Evolutionary conservation across 805 yeast species (phyloP), one percentile per base, ranked within the genome.

Genomic region (Candida boleticola): DNA sequence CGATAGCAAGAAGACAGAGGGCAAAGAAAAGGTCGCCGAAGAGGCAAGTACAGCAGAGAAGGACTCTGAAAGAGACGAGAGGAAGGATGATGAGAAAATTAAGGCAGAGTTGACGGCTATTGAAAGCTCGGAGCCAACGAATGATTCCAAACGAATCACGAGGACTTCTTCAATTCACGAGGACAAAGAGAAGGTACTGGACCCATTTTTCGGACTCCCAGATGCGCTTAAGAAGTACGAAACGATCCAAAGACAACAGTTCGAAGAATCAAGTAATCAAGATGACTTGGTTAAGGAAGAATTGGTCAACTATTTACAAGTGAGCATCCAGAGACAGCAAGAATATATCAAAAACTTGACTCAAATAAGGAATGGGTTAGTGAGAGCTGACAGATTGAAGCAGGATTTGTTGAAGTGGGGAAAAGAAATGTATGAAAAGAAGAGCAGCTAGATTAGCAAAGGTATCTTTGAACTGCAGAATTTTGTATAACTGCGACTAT

Each of bases 301-400:
- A 32, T 54, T 71, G 44, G 58, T 66, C 39, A 70, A 67, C 49
- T 68, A 66, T 45, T 51, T 71, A 39, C 76, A 71, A 43, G 72
- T 70, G 29, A 66, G 74, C 46, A 66, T 69, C 23, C 76, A 71
- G 51, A 58, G 75, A 52, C 76, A 70, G 50, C 89, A 88, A 56
- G 98, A 93, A 61, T 92, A 84, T 58, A 83, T 89, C 39, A 75
- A 92, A 53, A 85, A 89, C 46, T 67, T 93, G 54, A 71, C 79
- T n/a, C 77, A 73, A 27, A 74, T 93, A 29, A 74, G 97, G 51
- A 75, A 75, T 53, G 95, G 89, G 0, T 66, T 92, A 21, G 80
- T 85, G 27, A 77, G 86, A 53, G 92, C 96, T 0, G 87, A 85
- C 51, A 69, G 92, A 46, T 73, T 85, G 50, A 82, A 87, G 51